phyloP scores from a whole-genome alignment of 495 filamentous ascomycete genomes.

The Penicillium chermesinum region DNA sequence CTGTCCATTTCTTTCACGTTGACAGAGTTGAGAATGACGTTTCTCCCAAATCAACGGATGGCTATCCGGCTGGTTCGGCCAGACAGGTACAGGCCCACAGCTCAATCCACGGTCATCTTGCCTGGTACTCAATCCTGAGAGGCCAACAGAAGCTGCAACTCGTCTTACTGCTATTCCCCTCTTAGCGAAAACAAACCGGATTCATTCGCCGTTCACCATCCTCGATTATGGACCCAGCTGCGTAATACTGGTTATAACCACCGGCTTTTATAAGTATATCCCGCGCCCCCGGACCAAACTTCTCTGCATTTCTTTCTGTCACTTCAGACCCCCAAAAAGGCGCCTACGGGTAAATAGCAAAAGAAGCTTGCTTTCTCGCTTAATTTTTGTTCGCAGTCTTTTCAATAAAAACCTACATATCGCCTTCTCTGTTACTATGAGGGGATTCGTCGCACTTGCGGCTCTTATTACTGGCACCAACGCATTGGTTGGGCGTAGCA shows the following conservation, averaged over 20 bases:
- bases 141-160: neutral
- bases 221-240: conserved; percentile 5
- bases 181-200: neutral
- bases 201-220: neutral
- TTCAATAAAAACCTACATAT: conserved; percentile 1
- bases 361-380: neutral
- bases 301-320: neutral
- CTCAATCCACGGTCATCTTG: neutral
- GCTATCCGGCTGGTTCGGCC: conserved; percentile 21
- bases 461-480: conserved; percentile 36
- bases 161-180: conserved; percentile 7
- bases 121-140: conserved; percentile 3
- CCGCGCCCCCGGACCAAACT: neutral
- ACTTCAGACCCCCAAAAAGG: neutral
- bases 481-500: conserved; percentile 34
- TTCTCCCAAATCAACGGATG: conserved; percentile 7
- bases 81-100: conserved; percentile 4
- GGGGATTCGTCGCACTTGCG: conserved; percentile 30
- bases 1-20: no score
- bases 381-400: conserved; percentile 7
- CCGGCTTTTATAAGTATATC: conserved; percentile 16
- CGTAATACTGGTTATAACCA: conserved; percentile 11
- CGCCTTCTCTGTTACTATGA: conserved; percentile 23
- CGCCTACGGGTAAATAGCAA: neutral
- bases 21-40: conserved; percentile 23